Conservation (phyloP, 2,329 filamentous ascomycete species). For the Sporothrix pallida region DNA sequence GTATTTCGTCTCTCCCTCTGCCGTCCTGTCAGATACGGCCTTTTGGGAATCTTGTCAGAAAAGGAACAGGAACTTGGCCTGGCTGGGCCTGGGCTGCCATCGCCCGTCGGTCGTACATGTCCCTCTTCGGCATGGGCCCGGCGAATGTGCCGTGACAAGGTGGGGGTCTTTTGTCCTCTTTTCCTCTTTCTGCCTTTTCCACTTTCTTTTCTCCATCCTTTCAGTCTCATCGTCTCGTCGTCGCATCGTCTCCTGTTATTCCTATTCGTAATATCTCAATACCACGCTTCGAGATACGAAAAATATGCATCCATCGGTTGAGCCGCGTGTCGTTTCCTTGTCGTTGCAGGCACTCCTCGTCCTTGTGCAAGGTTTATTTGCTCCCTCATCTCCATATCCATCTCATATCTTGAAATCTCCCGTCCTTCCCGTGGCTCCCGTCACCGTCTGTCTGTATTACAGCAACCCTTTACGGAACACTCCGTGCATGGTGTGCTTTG, state of each 20-base stretch:
- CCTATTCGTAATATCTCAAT: conserved; percentile 7
- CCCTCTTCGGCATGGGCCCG: conserved; percentile 26
- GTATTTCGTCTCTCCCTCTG: not conserved
- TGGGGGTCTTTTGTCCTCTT: not conserved
- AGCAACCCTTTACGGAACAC: not conserved
- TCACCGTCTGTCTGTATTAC: not conserved
- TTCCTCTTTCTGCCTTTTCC: not conserved
- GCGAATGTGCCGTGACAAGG: conserved; percentile 17
- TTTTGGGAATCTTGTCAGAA: not conserved
- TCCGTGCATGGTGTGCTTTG: not conserved
- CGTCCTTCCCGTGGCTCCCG: conserved; percentile 14
- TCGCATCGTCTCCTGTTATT: not conserved
- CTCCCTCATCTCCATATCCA: not conserved
- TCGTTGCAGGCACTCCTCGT: too few relatives aligned
- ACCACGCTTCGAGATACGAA: conserved; percentile 13
- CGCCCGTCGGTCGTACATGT: conserved; percentile 24
- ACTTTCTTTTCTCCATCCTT: too few relatives aligned
- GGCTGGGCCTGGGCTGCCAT: conserved; percentile 6
- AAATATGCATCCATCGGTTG: not conserved
- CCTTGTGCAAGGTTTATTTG: not conserved
- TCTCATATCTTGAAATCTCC: not conserved
- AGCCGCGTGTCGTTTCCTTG: not conserved
- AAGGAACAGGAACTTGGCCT: not conserved
- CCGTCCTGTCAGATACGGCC: conserved; percentile 22
- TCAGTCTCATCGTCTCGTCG: too few relatives aligned